phyloP scores from a whole-genome alignment of 2,329 filamentous ascomycete genomes.

The Corynespora cassiicola region DNA sequence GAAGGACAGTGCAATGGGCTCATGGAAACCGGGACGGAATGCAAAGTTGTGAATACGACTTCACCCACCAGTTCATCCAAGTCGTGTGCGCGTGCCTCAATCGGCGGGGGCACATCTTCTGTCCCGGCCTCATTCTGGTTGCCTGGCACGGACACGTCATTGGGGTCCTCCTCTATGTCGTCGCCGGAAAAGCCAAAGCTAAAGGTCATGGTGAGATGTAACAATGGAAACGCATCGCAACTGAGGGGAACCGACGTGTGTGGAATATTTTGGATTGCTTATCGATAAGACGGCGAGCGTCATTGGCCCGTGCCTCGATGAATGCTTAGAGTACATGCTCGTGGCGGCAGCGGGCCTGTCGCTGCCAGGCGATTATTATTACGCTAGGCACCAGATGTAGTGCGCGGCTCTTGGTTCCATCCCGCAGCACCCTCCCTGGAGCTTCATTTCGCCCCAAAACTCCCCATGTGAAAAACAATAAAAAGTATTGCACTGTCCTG shows the following conservation, averaged over 20 bases:
- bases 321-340: too few species aligned
- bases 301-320: constrained; percentile 20
- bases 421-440: too few species aligned
- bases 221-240: not conserved
- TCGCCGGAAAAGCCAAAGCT: constrained; percentile 66
- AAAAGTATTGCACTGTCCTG: too few species aligned
- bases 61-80: constrained; percentile 56
- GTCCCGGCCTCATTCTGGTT: constrained; percentile 7
- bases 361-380: too few species aligned
- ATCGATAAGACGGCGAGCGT: constrained; percentile 26
- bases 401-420: too few species aligned
- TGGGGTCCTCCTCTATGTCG: constrained; percentile 61
- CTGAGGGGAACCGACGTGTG: constrained; percentile 1
- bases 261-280: constrained; percentile 21
- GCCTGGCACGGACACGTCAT: constrained; percentile 34
- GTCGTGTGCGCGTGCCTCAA: constrained; percentile 50
- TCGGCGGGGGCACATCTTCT: constrained; percentile 31
- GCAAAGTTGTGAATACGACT: too few species aligned
- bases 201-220: constrained; percentile 47
- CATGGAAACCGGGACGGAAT: not conserved
- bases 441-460: too few species aligned
- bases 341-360: too few species aligned
- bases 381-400: too few species aligned
- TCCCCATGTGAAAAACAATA: too few species aligned
- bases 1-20: not conserved